Conservation (phyloP, 1,284 basidiomycete species). For the Puccinia hordei region DNA sequence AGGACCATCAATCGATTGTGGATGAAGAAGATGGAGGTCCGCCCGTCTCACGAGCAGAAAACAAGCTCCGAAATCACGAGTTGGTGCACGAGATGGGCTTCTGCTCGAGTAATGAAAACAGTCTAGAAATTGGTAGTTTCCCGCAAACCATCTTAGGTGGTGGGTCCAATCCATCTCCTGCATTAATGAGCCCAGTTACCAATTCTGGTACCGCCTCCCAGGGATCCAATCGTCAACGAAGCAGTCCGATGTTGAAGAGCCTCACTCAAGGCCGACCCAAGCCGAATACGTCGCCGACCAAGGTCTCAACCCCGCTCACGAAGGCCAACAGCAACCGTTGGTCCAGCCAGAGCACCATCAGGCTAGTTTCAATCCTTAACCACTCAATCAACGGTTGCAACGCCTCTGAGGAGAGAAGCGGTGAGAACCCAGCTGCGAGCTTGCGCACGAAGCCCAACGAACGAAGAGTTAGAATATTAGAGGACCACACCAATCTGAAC, state of each 20-base stretch:
- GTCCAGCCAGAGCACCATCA: constrained; percentile 17
- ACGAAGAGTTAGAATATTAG: constrained; percentile 21
- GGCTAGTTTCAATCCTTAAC: constrained; percentile 31
- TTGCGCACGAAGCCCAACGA: neutral
- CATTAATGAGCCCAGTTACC: constrained; percentile 19
- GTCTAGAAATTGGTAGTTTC: constrained; percentile 4
- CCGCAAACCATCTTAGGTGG: neutral
- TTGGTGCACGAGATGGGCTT: constrained; percentile 42
- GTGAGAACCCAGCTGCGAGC: neutral
- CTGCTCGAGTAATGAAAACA: constrained; percentile 26
- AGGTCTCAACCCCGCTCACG: neutral
- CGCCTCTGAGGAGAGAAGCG: neutral
- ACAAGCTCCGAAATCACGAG: constrained; percentile 7
- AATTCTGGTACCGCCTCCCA: constrained; percentile 13
- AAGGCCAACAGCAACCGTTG: constrained; percentile 1
- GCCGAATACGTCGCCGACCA: constrained; percentile 19
- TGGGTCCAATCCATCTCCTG: constrained; percentile 35
- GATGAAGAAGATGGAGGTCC: constrained; percentile 9
- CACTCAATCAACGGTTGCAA: neutral
- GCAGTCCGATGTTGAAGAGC: constrained; percentile 26
- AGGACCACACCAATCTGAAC: constrained; percentile 1
- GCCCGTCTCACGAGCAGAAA: neutral
- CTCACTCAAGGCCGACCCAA: constrained; percentile 7
- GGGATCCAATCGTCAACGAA: constrained; percentile 4
- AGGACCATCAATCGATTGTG: neutral